These are phyloP conservation scores for Allium fistulosum DNA, from an alignment of 106 monocot genomes.

Conservation along the genomic window DNA sequence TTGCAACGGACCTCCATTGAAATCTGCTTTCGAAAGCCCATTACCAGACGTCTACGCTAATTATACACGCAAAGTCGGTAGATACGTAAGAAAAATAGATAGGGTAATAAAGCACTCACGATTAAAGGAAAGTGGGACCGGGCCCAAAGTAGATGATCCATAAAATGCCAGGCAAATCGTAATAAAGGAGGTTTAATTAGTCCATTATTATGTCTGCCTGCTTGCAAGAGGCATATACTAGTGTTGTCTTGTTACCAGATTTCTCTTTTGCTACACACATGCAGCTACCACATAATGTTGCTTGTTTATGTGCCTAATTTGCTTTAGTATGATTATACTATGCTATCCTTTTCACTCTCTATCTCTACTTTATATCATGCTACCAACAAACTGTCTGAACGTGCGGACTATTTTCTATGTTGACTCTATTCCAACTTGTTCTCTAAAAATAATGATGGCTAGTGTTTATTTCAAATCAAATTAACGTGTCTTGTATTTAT, in stretches of 20 bases:
- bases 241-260: background rate
- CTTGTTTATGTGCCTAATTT: background rate
- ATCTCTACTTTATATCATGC: background rate
- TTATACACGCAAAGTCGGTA: too few species aligned
- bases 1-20: too few species aligned
- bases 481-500: too few species aligned
- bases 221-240: conserved; percentile 3
- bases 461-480: too few species aligned
- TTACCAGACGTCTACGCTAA: too few species aligned
- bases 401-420: background rate
- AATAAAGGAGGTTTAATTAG: background rate
- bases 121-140: too few species aligned
- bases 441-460: background rate
- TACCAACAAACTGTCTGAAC: conserved; percentile 4
- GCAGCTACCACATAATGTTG: too few species aligned
- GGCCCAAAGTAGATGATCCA: too few species aligned
- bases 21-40: too few species aligned
- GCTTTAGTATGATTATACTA: background rate
- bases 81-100: too few species aligned
- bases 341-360: background rate
- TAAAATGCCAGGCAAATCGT: too few species aligned
- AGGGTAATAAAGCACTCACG: too few species aligned
- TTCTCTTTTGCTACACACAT: background rate
- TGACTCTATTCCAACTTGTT: background rate
- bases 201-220: conserved; percentile 1